Conservation (phyloP, 2,329 filamentous ascomycete species). For the Podosphaera aphanis region DNA sequence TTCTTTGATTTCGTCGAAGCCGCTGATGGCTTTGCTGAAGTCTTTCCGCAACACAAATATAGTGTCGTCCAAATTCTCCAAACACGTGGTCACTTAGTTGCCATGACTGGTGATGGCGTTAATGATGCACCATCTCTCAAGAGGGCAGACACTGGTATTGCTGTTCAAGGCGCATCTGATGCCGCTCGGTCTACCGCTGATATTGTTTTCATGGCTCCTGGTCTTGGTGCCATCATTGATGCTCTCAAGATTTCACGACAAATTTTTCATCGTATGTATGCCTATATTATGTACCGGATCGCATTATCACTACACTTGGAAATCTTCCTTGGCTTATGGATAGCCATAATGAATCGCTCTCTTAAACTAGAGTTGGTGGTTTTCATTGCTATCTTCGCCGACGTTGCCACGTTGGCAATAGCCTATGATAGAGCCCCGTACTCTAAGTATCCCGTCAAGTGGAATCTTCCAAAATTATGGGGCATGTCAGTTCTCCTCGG, state of each 20-base stretch:
- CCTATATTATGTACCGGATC: slow-evolving; percentile 88
- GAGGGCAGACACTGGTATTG: slow-evolving; percentile 91
- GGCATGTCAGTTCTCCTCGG: slow-evolving; percentile 74
- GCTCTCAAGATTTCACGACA: slow-evolving; percentile 80
- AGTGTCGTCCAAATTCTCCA: slow-evolving; percentile 83
- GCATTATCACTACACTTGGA: slow-evolving; percentile 76
- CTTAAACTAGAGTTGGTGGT: slow-evolving; percentile 74
- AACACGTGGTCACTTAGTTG: slow-evolving; percentile 78
- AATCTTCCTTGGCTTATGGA: slow-evolving; percentile 81
- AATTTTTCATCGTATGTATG: slow-evolving; percentile 94
- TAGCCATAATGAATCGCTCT: slow-evolving; percentile 62
- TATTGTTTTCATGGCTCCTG: slow-evolving; percentile 80
- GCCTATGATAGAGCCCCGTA: slow-evolving; percentile 83
- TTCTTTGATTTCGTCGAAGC: slow-evolving; percentile 90
- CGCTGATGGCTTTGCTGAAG: slow-evolving; percentile 83
- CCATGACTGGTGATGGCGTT: slow-evolving; percentile 91
- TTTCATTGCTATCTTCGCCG: slow-evolving; percentile 86
- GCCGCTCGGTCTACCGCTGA: slow-evolving; percentile 78
- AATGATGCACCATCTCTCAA: slow-evolving; percentile 84
- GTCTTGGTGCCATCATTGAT: slow-evolving; percentile 79
- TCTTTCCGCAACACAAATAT: slow-evolving; percentile 91
- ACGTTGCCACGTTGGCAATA: slow-evolving; percentile 77
- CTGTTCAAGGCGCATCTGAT: slow-evolving; percentile 77
- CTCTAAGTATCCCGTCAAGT: slow-evolving; percentile 71
- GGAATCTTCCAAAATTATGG: slow-evolving; percentile 88